A percentile compares a stretch with the other conserved stretches of the same genome.
These are phyloP conservation scores for Nephelium lappaceum DNA, from an alignment of 345 rosid genomes.

Conservation along the genomic window DNA sequence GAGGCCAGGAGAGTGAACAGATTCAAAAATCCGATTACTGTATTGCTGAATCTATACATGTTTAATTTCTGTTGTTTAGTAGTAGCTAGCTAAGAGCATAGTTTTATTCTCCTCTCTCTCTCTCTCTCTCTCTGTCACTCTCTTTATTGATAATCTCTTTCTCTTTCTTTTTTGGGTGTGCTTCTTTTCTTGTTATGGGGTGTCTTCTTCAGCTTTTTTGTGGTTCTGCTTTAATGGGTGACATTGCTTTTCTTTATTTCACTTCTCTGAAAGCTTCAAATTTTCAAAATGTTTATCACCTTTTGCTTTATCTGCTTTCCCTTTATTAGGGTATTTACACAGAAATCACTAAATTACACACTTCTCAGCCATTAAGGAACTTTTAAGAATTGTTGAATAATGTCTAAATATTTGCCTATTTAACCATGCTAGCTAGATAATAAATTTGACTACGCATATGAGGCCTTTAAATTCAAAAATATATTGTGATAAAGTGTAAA, in stretches of 20 bases:
- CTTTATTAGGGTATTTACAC: constrained; percentile 5
- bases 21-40: constrained; percentile 76
- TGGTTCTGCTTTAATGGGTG: constrained; percentile 29
- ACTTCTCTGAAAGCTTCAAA: constrained; percentile 24
- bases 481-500: no score
- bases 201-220: constrained; percentile 29
- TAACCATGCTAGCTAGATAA: not conserved
- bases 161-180: constrained; percentile 5
- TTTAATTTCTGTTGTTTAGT: not conserved
- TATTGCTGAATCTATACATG: constrained; percentile 87
- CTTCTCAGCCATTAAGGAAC: constrained; percentile 53
- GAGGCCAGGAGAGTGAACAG: constrained; percentile 81
- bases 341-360: constrained; percentile 11
- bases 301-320: constrained; percentile 29
- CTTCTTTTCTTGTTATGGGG: constrained; percentile 30
- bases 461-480: no score
- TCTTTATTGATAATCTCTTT: constrained; percentile 8
- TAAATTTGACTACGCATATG: not conserved
- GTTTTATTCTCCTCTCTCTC: not conserved
- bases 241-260: constrained; percentile 33
- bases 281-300: constrained; percentile 35
- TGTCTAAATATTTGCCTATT: constrained; percentile 6
- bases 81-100: not conserved
- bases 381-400: constrained; percentile 11
- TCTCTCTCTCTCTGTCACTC: not conserved